These are phyloP conservation scores for Lathyrus tuberosus DNA, from an alignment of 306 rosid genomes.

Conservation along the genomic window DNA sequence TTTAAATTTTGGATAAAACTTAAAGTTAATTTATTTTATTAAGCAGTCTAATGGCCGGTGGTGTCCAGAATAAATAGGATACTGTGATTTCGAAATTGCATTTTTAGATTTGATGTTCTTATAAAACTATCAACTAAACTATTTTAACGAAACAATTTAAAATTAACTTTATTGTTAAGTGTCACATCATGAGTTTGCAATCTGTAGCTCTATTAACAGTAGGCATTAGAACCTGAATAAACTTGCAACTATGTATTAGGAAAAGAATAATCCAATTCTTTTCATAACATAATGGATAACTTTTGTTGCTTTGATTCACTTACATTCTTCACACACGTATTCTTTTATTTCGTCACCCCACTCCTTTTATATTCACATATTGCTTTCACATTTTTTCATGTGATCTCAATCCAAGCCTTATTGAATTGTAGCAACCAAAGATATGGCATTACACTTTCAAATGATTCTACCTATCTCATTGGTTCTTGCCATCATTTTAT, in stretches of 20 bases:
- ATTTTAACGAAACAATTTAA: too few species aligned
- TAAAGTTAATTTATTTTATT: too few species aligned
- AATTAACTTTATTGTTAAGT: neutral
- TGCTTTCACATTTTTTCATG: constrained; percentile 24
- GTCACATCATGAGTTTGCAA: neutral
- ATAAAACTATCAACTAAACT: too few species aligned
- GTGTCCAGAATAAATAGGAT: too few species aligned
- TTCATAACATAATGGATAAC: constrained; percentile 37
- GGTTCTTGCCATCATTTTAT: constrained; percentile 48
- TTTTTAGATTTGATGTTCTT: too few species aligned
- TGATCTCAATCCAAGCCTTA: neutral
- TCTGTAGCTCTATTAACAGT: neutral
- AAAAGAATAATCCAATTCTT: constrained; percentile 55
- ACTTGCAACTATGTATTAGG: constrained; percentile 62
- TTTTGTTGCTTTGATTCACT: constrained; percentile 44
- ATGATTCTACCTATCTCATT: constrained; percentile 41
- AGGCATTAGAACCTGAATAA: constrained; percentile 49
- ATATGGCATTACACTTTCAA: constrained; percentile 51
- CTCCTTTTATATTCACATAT: constrained; percentile 42
- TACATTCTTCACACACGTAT: constrained; percentile 55
- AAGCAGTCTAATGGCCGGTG: too few species aligned
- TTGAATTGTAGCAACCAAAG: neutral
- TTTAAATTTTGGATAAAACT: neutral
- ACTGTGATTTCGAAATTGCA: too few species aligned
- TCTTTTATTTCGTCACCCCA: constrained; percentile 42